Conservation (phyloP, 306 rosid species). For the Sechiopsis laciniata region DNA sequence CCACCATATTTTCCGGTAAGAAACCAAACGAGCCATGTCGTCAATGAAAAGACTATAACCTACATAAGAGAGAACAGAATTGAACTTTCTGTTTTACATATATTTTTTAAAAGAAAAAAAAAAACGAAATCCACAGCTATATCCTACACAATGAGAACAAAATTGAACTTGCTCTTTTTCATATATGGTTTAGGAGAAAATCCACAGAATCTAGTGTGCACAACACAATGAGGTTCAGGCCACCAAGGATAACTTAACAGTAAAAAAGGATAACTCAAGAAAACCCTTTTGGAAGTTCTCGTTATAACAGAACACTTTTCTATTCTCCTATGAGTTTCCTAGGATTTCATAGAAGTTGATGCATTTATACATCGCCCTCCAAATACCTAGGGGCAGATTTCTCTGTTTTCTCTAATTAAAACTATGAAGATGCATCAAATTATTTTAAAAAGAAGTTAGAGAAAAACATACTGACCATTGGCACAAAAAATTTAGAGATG, state of each 20-base stretch:
- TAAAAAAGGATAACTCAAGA: neutral
- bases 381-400: neutral
- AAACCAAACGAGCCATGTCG: conserved; percentile 75
- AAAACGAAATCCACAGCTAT: conserved; percentile 20
- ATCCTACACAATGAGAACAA: conserved; percentile 34
- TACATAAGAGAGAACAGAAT: conserved; percentile 15
- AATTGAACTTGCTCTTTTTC: neutral
- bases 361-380: neutral
- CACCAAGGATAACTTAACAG: conserved; percentile 2
- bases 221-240: neutral
- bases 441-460: neutral
- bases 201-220: neutral
- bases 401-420: neutral
- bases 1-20: conserved; percentile 54
- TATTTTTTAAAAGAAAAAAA: neutral
- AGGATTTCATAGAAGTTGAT: neutral
- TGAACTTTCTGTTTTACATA: neutral
- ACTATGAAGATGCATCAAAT: neutral
- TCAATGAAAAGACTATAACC: conserved; percentile 63
- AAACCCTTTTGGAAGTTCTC: neutral
- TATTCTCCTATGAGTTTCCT: neutral
- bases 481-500: conserved; percentile 76
- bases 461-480: conserved; percentile 39
- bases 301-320: neutral
- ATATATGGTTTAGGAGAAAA: neutral